A percentile compares a stretch with the other conserved stretches of the same genome.
These are phyloP conservation scores for Debaryomyces robertsiae DNA, from an alignment of 1,139 yeast genomes.

Conservation along the genomic window DNA sequence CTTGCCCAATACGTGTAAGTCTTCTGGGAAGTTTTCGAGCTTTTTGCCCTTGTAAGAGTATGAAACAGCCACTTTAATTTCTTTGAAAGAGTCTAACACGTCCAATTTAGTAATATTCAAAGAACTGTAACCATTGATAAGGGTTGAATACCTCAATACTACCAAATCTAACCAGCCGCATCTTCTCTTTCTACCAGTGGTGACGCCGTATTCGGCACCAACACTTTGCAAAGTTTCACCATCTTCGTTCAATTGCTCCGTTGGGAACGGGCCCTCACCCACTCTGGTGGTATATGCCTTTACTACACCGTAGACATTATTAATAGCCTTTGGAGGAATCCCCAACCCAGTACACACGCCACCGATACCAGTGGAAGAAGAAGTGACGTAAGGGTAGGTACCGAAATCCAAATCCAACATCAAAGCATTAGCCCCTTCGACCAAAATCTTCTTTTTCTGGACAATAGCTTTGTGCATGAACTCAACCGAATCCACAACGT, in stretches of 20 bases:
- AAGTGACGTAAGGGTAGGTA: conserved; percentile 96
- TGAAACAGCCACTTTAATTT: conserved; percentile 82
- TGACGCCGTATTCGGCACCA: conserved; percentile 97
- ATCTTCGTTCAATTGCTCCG: conserved; percentile 85
- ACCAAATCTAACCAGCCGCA: conserved; percentile 99
- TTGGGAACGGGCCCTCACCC: conserved; percentile 99
- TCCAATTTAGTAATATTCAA: conserved; percentile 94
- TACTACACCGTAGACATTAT: conserved; percentile 89
- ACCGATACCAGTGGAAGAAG: conserved; percentile 94
- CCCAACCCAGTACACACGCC: conserved; percentile 98
- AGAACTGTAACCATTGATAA: conserved; percentile 92
- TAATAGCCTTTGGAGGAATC: conserved; percentile 81
- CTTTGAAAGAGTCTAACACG: conserved; percentile 86
- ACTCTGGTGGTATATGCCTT: conserved; percentile 99
- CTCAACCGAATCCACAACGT: conserved; percentile 88
- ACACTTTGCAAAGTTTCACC: conserved; percentile 89
- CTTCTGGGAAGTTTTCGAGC: conserved; percentile 88
- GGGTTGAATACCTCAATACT: conserved; percentile 84
- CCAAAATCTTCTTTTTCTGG: conserved; percentile 79
- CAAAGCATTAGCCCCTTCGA: conserved; percentile 98
- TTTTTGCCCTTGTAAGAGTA: conserved; percentile 78
- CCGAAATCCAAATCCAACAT: conserved; percentile 98
- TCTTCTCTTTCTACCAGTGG: conserved; percentile 99
- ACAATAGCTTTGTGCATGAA: conserved; percentile 86
- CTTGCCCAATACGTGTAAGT: conserved; percentile 73